Evolutionary conservation across 2,329 filamentous ascomycete species (phyloP), one percentile per base, ranked within the genome.

Genomic region (Fusarium sp.): DNA sequence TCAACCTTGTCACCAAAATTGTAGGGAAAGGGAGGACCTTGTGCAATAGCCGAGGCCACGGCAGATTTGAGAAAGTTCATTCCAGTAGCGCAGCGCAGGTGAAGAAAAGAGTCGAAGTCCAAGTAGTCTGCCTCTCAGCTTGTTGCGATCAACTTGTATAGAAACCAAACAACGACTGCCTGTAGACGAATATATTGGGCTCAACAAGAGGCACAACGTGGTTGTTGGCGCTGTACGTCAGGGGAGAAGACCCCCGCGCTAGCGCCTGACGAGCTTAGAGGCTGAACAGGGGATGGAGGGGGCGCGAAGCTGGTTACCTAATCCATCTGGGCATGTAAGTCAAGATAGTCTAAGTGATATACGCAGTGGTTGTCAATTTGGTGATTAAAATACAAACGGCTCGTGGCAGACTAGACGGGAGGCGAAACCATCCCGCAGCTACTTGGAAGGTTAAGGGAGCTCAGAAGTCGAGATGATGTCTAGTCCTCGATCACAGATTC

Each of bases 1-100:
- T 98, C 95, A 61, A 98, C 91, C 77, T 91, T 89, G 79, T 99
- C 96, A 74, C 94, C 95, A 76, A 98, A 96, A 46, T 87, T 90
- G 78, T 97, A 98, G 6, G 94, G 94, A 76, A 97, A 97, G 8
- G 94, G 90, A 52, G 94, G 94, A 3, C 95, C 94, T 79, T 97
- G 96, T 43, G 96, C 93, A 75, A 99, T 98, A 72, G 94, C 95
- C 64, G 96, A 98, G 43, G 94, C 95, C 77, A 98, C 94, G 51
- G 96, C 96, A 64, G 94, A 98, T 82, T 98, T 98, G 76, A 99
- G 87, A 76, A 98, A 98, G 79, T 99, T 94, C 96, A 99, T 99
- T 71, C 55, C 60, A 53, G 27, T 11, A 40, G 17, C 29, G 47
- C 48, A 40, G 17, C 29, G 47, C 48, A 40, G 60, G 15, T 18